Base-by-base conservation (phyloP, 129 eudicot species). In the Smallanthus sonchifolius region DNA sequence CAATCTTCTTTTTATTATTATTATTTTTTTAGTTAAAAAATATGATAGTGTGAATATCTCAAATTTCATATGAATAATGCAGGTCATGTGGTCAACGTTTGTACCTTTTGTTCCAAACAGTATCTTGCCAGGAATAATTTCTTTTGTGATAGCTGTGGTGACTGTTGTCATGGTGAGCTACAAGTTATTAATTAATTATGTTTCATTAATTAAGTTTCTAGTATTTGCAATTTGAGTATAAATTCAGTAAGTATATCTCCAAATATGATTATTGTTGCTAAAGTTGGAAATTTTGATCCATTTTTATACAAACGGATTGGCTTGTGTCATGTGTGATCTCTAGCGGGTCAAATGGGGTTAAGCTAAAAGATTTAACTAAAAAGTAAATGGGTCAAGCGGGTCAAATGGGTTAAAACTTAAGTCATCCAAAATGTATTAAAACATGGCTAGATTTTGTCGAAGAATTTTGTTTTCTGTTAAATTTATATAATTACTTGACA, bases 81-180 rank as follows among this genome's bases (percentile, higher is more conserved):
- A 95, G 99, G 99, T 95, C 39, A 91, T 95, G 99, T 95, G 99
- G 99, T 91, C 97, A n/a, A 95, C 99, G 1, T 95, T 95, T 63
- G 83, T 91, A 32, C 99, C 99, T 6, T 88, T 83, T 62, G 75
- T 95, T 38, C 97, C 99, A 19, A 86, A 95, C 36, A 88, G 88
- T 51, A 73, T 91, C 66, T 87, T 95, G 73, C 99, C 97, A 0
- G 99, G 97, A 20, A 55, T 76, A 24, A 65, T 88, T 16, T 79
- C 87, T 45, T 95, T 95, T 75, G 70, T 84, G 64, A 34, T 82
- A 60, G 93, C 97, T 1, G 69, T 88, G 60, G 48, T 82, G 11
- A 79, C 90, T 61, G 94, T 91, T 72, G 19, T 85, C 67, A 88
- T 95, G 99, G 98, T 94, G 74, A 82, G 89, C 74, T 73, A 47